A percentile compares a stretch with the other conserved stretches of the same genome.
phyloP scores from a whole-genome alignment of 306 rosid genomes.

The Rosa lucieae region DNA sequence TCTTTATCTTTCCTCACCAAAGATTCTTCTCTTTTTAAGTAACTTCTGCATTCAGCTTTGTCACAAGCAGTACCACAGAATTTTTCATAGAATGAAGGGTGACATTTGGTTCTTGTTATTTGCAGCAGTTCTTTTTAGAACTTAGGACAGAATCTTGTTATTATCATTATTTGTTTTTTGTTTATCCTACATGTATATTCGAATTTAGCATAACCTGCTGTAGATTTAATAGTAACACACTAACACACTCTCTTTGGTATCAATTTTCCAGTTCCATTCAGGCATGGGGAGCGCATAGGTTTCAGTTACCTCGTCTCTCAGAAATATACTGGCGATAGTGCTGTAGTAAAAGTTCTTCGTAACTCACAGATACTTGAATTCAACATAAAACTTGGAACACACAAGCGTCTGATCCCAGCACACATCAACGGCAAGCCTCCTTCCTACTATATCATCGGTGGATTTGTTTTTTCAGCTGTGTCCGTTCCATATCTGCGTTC shows the following conservation, averaged over 20 bases:
- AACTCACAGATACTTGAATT: conserved; percentile 46
- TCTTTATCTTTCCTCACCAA: not conserved
- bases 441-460: conserved; percentile 76
- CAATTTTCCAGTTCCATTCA: conserved; percentile 62
- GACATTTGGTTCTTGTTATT: not conserved
- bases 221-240: not conserved
- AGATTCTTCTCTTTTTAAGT: not conserved
- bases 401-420: conserved; percentile 74
- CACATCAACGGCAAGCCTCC: conserved; percentile 80
- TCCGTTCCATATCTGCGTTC: conserved; percentile 90
- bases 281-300: conserved; percentile 85
- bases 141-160: not conserved
- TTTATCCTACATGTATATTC: not conserved
- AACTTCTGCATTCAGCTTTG: not conserved
- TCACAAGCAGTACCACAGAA: not conserved
- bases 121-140: not conserved
- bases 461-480: conserved; percentile 69
- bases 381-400: conserved; percentile 55
- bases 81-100: not conserved
- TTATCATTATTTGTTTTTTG: not conserved
- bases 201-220: not conserved
- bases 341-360: conserved; percentile 57
- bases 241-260: not conserved
- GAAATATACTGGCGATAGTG: conserved; percentile 67
- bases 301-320: conserved; percentile 86